Base-by-base conservation (phyloP, 2,329 filamentous ascomycete genomes). In the Sphaerulina populicola region DNA sequence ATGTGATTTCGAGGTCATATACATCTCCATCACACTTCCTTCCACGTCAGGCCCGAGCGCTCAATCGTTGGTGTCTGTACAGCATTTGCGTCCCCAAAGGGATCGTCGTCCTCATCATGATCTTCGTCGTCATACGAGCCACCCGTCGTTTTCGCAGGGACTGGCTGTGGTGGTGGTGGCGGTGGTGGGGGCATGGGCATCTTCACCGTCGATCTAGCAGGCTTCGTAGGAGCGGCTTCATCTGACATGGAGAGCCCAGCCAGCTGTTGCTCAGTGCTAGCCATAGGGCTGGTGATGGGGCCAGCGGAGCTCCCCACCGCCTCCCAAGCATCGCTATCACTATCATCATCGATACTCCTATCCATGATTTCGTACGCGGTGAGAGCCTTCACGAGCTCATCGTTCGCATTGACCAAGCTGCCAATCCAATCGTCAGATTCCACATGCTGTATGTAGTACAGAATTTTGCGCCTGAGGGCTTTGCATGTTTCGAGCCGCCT, bases 311-410 rank as follows among this genome's bases (percentile, higher is more conserved):
- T 49, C 37, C 35, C 39, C 4, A 49, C 47, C 14, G 51, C 57
- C 40, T 85, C 69, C 57, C 76, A 75, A 11, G 71, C 70, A 46
- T 83, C 81, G 55, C 79, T 82, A 61, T 83, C 79, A 53, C 79
- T 82, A 60, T 84, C 81, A 56, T 83, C 79, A 58, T 88, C 85
- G 57, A 91, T 86, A 43, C 86, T 89, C 54, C 84, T 82, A 66
- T 98, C 91, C 57, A 97, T 80, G 61, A 96, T 87, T 69, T 97
- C 91, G 64, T 89, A 98, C 0, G 89, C 86, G 80, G 94, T 95
- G 51, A 98, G 77, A 1, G 90, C 88, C 55, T 85, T 85, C 37
- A 97, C 87, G n/a, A 98, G 82, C 69, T 94, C 87, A 62, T 98
- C 93, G 63, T 98, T 97, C 57, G 91, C 90, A 63, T 93, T 88